A percentile compares a stretch with the other conserved stretches of the same genome.
Conservation (phyloP, 331 rosid species). For the Quercus lobata region DNA sequence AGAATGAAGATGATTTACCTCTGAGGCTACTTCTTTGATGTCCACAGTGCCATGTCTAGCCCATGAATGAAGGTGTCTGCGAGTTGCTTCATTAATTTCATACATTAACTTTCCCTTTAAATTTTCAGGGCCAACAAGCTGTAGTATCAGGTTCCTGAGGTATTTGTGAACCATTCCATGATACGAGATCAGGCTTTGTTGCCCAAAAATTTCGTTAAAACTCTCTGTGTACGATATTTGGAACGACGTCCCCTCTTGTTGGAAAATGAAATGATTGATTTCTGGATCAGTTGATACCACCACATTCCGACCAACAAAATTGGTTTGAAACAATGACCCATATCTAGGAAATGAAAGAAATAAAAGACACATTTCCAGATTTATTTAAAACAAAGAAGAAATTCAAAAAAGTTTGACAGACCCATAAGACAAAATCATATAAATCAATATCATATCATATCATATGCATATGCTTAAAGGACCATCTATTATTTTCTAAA, state of each 20-base stretch:
- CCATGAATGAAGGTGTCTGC: constrained; percentile 7
- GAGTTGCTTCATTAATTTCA: not conserved
- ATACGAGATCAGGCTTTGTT: not conserved
- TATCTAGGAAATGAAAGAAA: not conserved
- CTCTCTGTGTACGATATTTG: constrained; percentile 1
- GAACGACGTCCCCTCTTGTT: constrained; percentile 12
- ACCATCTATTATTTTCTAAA: too few relatives aligned
- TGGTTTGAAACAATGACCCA: constrained; percentile 15
- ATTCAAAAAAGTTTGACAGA: too few relatives aligned
- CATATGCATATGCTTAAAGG: too few relatives aligned
- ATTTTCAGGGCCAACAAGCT: constrained; percentile 20
- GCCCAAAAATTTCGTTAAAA: not conserved
- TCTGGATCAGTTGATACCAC: constrained; percentile 19
- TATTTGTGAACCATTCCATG: constrained; percentile 7
- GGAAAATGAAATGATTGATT: constrained; percentile 7
- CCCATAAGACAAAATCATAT: too few relatives aligned
- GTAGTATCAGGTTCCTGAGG: constrained; percentile 7
- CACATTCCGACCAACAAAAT: constrained; percentile 3
- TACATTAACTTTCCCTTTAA: not conserved
- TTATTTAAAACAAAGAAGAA: too few relatives aligned
- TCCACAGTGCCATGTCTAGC: not conserved
- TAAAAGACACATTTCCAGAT: too few relatives aligned
- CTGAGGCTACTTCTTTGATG: constrained; percentile 1
- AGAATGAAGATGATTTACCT: not conserved
- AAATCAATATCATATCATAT: too few relatives aligned